Percentiles rank a stretch among this genome's conserved stretches.
Evolutionary conservation across 1,139 yeast genomes (phyloP).

Genomic region (Hyphopichia buzzinii): DNA sequence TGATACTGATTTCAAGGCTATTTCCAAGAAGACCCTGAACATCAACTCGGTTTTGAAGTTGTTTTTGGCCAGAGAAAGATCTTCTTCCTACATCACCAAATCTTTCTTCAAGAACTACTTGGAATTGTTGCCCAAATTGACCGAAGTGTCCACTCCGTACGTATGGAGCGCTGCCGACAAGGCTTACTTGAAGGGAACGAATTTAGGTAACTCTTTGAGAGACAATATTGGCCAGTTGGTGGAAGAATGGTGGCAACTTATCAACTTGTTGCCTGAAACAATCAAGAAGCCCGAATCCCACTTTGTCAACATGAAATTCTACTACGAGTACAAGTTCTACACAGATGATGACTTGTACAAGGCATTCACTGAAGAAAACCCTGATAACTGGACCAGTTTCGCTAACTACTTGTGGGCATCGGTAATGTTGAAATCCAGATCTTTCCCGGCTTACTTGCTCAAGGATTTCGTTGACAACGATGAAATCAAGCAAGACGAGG

Average conservation of each 20-base stretch:
- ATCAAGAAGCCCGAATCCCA: slow-evolving; percentile 33
- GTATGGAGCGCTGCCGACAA: slow-evolving; percentile 59
- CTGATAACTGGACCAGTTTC: slow-evolving; percentile 58
- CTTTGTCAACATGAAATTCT: slow-evolving; percentile 43
- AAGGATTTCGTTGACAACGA: slow-evolving; percentile 22
- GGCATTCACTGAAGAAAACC: slow-evolving; percentile 22
- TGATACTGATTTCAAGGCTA: slow-evolving; percentile 14
- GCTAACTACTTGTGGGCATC: slow-evolving; percentile 73
- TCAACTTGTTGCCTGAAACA: slow-evolving; percentile 34
- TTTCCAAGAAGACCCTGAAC: slow-evolving; percentile 21
- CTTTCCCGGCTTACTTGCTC: slow-evolving; percentile 66
- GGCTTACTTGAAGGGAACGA: slow-evolving; percentile 56
- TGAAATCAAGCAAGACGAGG: slow-evolving; percentile 40
- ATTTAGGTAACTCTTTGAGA: slow-evolving; percentile 41
- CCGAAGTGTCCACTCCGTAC: slow-evolving; percentile 55
- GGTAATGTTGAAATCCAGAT: slow-evolving; percentile 67
- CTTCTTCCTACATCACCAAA: slow-evolving; percentile 9
- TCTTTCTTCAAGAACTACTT: slow-evolving; percentile 51
- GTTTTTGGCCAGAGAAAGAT: slow-evolving; percentile 40
- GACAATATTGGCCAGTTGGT: slow-evolving; percentile 32
- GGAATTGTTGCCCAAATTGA: slow-evolving; percentile 52
- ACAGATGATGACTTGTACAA: slow-evolving; percentile 34
- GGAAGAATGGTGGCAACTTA: slow-evolving; percentile 53
- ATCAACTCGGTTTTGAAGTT: slow-evolving; percentile 49
- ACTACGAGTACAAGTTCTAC: slow-evolving; percentile 47